Base-by-base conservation (phyloP, 805 yeast species). In the Starmerella apis region DNA sequence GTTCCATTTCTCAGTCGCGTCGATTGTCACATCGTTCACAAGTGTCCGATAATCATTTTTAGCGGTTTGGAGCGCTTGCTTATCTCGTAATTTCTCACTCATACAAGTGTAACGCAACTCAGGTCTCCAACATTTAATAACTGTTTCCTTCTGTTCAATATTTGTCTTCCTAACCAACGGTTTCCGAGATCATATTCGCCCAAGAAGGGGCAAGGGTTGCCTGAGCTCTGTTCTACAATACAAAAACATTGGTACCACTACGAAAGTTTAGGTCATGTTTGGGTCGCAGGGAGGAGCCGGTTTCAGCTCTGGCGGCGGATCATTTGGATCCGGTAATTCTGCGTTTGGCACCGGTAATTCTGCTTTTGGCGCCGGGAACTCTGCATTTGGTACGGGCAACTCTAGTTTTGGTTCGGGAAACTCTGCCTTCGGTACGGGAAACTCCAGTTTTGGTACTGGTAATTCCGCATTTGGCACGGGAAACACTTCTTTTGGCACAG, bases 391-490 rank as follows among this genome's bases (percentile, higher is more conserved):
- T 24, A 42, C 45, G 16, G 50, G 50, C 11, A 50, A 42, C 25
- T 30, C 52, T 2, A 46, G 56, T 4, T 52, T 60, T 19, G 57
- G 59, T 7, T 42, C 59, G 4, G 52, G 54, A 20, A 53, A 52
- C 39, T 13, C 31, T n/a, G 33, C 44, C 10, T 52, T 60, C 20
- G 57, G 59, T 4, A 43, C 47, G 10, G 51, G 49, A 8, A 31
- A 33, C 30, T 18, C 50, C 9, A 48, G 52, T 2, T 55, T 55
- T 32, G 57, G 58, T n/a, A 22, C 49, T 11, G 48, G 49, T 9
- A 51, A 33, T 28, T 16, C 52, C 27, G 49, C 51, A 1, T 57
- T 60, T 38, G 63, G 66, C 39, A 31, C 63, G 14, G 56, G 56
- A 14, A 45, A 35, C 30, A 25, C 48, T 4, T 48, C 55, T 10